Base-by-base conservation (phyloP, 176 grass and related monocot genomes). In the Phoenix roebelenii region DNA sequence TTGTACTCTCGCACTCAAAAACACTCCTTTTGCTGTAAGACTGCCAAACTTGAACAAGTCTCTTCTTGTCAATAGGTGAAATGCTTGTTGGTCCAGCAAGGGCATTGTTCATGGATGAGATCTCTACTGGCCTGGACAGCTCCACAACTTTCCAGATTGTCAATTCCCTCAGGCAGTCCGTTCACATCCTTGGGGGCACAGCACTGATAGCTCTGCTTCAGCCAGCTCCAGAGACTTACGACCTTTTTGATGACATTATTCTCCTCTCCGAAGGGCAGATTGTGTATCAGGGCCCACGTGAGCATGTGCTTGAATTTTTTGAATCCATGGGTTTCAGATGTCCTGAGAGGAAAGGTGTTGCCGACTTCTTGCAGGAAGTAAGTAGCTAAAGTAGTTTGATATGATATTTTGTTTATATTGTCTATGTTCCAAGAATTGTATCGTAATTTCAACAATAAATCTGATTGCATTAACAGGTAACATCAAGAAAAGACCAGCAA, bases 71-170 rank as follows among this genome's bases (percentile, higher is more conserved):
- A 14, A 44, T 10, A 88, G 85, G 80, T 18, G 85, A 88, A 51
- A 88, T 88, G 80, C 48, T 88, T 61, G 64, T 68, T 17, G 85
- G 85, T 22, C 85, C 80, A 15, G 59, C 75, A 22, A 83, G 53
- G 66, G 75, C 54, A 22, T 63, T 88, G 25, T 88, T 88, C 62
- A 88, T 83, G 85, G 79, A 88, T 63, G 79, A 88, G 60, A 88
- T 88, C 18, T 88, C 85, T 5, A 88, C 85, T 1, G 85, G 85
- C 4, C 71, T 83, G 32, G 84, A 87, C 25, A 87, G 84, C 61
- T 87, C 84, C 14, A 87, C 79, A 23, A 87, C 84, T 10, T 87
- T 74, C 68, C 70, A 83, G 61, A 88, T 88, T 6, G 71, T 83
- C 7, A 76, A 79, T 25, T 83, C 61, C 5, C 22, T 88, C 51